Conservation (phyloP, 257 asterid species). For the Nicotiana paniculata region DNA sequence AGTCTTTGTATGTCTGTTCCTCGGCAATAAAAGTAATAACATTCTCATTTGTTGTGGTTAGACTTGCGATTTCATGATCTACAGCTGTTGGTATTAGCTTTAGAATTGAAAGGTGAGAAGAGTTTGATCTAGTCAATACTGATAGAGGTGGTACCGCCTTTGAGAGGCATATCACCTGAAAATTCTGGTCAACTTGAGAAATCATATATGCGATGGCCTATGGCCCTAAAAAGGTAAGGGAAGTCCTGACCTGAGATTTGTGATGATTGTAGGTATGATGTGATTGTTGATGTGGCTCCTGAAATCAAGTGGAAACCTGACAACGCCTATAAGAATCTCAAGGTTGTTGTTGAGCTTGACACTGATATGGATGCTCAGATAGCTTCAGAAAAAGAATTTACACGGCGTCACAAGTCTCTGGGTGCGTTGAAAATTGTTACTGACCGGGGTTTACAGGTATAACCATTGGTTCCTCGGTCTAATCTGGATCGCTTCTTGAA, state of each 20-base stretch:
- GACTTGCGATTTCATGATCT: neutral
- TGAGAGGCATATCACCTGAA: neutral
- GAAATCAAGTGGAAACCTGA: conserved; percentile 88
- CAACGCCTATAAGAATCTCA: conserved; percentile 81
- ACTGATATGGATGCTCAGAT: conserved; percentile 73
- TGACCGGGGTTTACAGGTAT: conserved; percentile 82
- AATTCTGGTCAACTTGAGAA: neutral
- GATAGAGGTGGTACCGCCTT: neutral
- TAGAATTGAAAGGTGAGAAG: neutral
- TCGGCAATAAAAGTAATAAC: too few species aligned
- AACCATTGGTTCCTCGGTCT: neutral
- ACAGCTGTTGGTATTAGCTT: neutral
- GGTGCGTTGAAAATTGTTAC: conserved; percentile 73
- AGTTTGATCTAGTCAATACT: neutral
- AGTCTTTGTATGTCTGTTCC: too few species aligned
- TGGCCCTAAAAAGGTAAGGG: neutral
- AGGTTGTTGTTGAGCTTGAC: conserved; percentile 84
- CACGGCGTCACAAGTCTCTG: conserved; percentile 72
- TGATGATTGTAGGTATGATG: conserved; percentile 58
- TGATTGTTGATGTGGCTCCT: conserved; percentile 81
- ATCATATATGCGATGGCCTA: neutral
- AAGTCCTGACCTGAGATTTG: neutral
- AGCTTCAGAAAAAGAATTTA: conserved; percentile 68
- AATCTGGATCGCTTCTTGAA: neutral
- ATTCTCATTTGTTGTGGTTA: neutral